Evolutionary conservation across 192 early-diverging fungal species (phyloP).

Genomic region (Mortierella antarctica): DNA sequence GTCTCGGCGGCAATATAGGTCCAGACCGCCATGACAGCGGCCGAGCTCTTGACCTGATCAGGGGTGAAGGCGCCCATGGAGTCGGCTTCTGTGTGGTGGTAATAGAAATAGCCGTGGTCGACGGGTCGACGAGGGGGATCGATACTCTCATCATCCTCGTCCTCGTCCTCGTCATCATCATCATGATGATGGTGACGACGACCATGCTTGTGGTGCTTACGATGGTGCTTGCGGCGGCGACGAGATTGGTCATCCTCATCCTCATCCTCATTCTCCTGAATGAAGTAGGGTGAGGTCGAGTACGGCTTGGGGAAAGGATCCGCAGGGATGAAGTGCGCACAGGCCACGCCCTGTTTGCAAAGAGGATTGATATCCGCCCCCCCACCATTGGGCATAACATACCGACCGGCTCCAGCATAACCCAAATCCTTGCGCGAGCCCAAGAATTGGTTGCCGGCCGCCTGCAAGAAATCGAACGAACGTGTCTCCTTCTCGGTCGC

Average conservation of each 20-base stretch:
- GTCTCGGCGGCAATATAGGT: conserved; percentile 66
- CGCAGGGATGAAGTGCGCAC: conserved; percentile 59
- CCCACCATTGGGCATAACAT: conserved; percentile 49
- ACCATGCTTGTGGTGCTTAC: conserved; percentile 2
- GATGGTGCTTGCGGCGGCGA: background rate
- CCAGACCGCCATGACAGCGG: conserved; percentile 70
- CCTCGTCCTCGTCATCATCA: background rate
- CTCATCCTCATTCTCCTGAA: background rate
- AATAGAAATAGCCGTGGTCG: conserved; percentile 65
- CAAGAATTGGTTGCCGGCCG: conserved; percentile 46
- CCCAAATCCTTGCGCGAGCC: conserved; percentile 42
- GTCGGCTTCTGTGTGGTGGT: conserved; percentile 67
- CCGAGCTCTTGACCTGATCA: conserved; percentile 65
- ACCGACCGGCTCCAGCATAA: conserved; percentile 54
- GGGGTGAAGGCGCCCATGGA: conserved; percentile 62
- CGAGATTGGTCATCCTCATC: background rate
- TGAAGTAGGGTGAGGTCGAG: conserved; percentile 45
- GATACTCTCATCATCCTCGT: background rate
- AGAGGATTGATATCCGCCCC: conserved; percentile 65
- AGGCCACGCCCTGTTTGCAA: conserved; percentile 66
- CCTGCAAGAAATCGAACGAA: conserved; percentile 34
- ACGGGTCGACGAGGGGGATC: conserved; percentile 41
- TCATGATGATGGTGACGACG: conserved; percentile 17
- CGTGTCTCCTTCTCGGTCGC: conserved; percentile 16
- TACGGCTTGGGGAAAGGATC: conserved; percentile 58